These are phyloP conservation scores for Exophiala alcalophila DNA, from an alignment of 2,329 filamentous ascomycete species.

Conservation along the genomic window DNA sequence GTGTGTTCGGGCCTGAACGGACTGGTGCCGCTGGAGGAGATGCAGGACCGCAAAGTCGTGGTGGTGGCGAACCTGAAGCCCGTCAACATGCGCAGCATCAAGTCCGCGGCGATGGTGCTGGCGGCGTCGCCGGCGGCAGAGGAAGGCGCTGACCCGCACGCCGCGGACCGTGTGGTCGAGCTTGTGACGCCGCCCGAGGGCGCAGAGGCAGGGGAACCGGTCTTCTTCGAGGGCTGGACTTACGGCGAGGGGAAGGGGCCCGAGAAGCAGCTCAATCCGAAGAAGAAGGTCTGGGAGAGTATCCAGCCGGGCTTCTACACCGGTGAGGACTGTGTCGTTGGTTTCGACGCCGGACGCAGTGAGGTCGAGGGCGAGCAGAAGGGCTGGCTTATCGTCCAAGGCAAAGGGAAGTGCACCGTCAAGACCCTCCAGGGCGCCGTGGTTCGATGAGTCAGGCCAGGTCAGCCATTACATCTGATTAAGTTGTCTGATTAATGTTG, in stretches of 20 bases:
- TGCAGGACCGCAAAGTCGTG: slow-evolving; percentile 94
- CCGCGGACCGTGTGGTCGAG: slow-evolving; percentile 72
- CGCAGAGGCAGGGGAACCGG: slow-evolving; percentile 76
- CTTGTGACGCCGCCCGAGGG: slow-evolving; percentile 79
- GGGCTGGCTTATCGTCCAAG: slow-evolving; percentile 67
- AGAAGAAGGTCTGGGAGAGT: slow-evolving; percentile 99
- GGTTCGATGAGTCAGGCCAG: too few relatives aligned
- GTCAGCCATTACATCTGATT: too few relatives aligned
- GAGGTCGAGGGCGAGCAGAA: slow-evolving; percentile 63
- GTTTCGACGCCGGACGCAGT: slow-evolving; percentile 76
- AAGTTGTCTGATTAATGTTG: neutral
- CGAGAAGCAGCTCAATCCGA: slow-evolving; percentile 90
- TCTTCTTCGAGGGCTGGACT: slow-evolving; percentile 87
- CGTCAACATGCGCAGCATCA: slow-evolving; percentile 94
- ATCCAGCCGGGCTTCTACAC: slow-evolving; percentile 97
- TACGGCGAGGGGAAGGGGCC: slow-evolving; percentile 67
- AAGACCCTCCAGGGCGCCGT: slow-evolving; percentile 72
- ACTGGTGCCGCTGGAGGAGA: slow-evolving; percentile 85
- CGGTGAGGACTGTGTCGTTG: slow-evolving; percentile 74
- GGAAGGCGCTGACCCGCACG: slow-evolving; percentile 82
- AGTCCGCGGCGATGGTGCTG: slow-evolving; percentile 83
- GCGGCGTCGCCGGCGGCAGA: slow-evolving; percentile 75
- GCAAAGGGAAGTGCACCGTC: slow-evolving; percentile 77
- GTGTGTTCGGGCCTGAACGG: slow-evolving; percentile 97
- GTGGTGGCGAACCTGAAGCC: slow-evolving; percentile 98